Conservation (phyloP, 2,329 filamentous ascomycete species). For the Aspergillus clavatus region DNA sequence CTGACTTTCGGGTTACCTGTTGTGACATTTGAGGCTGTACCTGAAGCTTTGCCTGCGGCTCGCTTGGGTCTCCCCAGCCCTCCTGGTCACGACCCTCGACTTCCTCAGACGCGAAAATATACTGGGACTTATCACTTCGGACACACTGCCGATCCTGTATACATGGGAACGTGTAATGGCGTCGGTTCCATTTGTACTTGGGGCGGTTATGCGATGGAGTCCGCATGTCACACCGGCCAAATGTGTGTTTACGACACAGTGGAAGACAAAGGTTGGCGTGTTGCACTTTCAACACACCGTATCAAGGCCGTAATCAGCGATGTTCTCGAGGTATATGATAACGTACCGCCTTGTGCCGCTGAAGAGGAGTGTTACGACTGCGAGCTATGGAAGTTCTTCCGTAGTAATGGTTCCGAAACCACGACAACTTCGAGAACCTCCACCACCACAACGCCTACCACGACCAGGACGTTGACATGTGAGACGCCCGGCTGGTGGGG, state of each 20-base stretch:
- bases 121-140: slow-evolving; percentile 88
- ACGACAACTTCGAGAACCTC: slow-evolving; percentile 46
- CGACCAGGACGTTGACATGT: slow-evolving; percentile 36
- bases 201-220: slow-evolving; percentile 89
- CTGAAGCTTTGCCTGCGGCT: slow-evolving; percentile 79
- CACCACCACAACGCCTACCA: slow-evolving; percentile 28
- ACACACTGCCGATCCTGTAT: slow-evolving; percentile 92
- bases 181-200: slow-evolving; percentile 85
- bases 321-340: slow-evolving; percentile 77
- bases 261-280: slow-evolving; percentile 83
- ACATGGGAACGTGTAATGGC: slow-evolving; percentile 87
- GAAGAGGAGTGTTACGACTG: slow-evolving; percentile 85
- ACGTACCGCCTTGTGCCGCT: slow-evolving; percentile 68
- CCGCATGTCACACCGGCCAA: slow-evolving; percentile 81
- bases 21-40: slow-evolving; percentile 91
- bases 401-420: slow-evolving; percentile 79
- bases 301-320: slow-evolving; percentile 84
- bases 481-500: slow-evolving; percentile 43
- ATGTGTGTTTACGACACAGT: slow-evolving; percentile 93
- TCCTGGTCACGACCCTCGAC: slow-evolving; percentile 66
- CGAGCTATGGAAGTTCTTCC: slow-evolving; percentile 88
- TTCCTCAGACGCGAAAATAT: slow-evolving; percentile 64
- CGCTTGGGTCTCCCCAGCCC: slow-evolving; percentile 81
- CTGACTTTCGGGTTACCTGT: slow-evolving; percentile 85
- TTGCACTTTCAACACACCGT: slow-evolving; percentile 85